Percentiles rank a stretch among this genome's conserved stretches.
These are phyloP conservation scores for Triticum monococcum DNA, from an alignment of 176 grass and related monocot species.

Conservation along the genomic window DNA sequence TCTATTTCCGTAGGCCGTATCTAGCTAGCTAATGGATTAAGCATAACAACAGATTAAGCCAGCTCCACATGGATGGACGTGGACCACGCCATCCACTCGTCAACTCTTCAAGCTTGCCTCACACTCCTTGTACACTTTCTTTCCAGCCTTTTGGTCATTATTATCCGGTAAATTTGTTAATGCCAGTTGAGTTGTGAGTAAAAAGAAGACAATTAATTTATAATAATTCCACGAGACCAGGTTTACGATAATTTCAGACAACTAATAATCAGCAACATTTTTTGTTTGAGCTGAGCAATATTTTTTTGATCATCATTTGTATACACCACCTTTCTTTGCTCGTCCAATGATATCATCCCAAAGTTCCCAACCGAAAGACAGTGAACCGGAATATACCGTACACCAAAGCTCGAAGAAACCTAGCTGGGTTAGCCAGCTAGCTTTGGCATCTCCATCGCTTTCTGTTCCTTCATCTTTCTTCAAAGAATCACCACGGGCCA, in stretches of 20 bases:
- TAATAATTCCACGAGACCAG: background rate
- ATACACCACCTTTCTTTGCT: background rate
- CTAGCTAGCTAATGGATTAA: slow-evolving; percentile 6
- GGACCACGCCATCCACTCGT: slow-evolving; percentile 4
- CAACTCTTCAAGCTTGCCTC: background rate
- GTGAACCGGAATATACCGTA: background rate
- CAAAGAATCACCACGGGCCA: slow-evolving; percentile 43
- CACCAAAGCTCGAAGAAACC: slow-evolving; percentile 26
- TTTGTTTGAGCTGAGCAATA: too few relatives aligned
- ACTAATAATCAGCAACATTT: too few relatives aligned
- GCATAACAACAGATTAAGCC: slow-evolving; percentile 23
- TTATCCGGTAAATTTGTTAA: background rate
- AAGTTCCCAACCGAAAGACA: background rate
- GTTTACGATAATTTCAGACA: background rate
- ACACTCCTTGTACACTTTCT: slow-evolving; percentile 11
- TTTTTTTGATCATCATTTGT: too few relatives aligned
- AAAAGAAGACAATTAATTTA: background rate
- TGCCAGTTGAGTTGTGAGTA: background rate
- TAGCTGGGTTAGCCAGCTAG: background rate
- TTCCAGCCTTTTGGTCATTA: background rate
- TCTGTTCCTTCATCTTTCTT: slow-evolving; percentile 41
- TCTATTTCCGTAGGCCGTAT: background rate
- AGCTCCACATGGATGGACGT: slow-evolving; percentile 12
- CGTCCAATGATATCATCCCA: background rate
- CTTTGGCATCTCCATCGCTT: slow-evolving; percentile 8